Evolutionary conservation across 495 filamentous ascomycete species (phyloP), one percentile per base, ranked within the genome.

Genomic region (Tricharina praecox): DNA sequence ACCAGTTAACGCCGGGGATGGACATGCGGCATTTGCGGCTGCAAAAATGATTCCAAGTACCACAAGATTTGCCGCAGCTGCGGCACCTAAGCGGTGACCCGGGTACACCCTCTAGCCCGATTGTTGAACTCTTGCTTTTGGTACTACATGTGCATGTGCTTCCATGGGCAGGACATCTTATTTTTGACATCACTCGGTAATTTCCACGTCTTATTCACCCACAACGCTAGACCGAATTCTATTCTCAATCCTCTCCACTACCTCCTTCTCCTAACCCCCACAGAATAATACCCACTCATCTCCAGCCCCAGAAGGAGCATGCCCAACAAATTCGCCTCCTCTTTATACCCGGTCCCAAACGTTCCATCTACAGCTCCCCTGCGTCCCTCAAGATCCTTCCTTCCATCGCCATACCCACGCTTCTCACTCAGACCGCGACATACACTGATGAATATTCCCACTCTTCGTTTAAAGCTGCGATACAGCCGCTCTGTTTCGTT

Each of bases 401-500:
- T 73, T 4, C 57, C 52, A 40, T 70, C 70, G 5, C 73, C 68
- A 49, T 74, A 66, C 9, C 69, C 69, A 28, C 62, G 67, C 62
- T 78, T 81, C 50, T 79, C 78, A 10, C 62, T 64, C 36, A 82
- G 55, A 13, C 73, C 73, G 45, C 66, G 67, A 51, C 71, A 77
- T 2, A 81, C 78, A 3, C 68, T 74, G 11, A 79, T 59, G 53
- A 90, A 86, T 0, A 81, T 72, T 16, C 72, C 71, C 0, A 80
- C 68, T 50, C 81, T 80, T 57, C 77, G 81, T 55, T 67, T 69
- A 49, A 88, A 82, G 18, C 62, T 57, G 1, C 59, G 53, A 60
- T 86, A 83, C 36, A 87, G 53, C 15, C 70, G 68, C 45, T 62
- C 53, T 11, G 71, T 60, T 38, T 70, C 55, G 36, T 65, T 62